These are phyloP conservation scores for Ailanthus altissimus DNA, from an alignment of 345 rosid species.

Conservation along the genomic window DNA sequence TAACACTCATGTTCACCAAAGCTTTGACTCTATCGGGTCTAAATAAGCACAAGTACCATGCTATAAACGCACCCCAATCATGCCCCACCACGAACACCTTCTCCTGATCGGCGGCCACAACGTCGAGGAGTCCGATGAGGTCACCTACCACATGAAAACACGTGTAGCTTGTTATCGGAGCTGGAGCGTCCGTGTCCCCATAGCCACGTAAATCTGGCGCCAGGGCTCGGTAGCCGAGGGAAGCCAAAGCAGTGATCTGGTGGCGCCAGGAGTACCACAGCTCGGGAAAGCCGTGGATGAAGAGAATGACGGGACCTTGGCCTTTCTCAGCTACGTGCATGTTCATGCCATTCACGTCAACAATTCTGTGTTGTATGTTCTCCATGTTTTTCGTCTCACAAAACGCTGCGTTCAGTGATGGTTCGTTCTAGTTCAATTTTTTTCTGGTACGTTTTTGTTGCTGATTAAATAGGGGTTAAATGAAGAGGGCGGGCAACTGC, in stretches of 20 bases:
- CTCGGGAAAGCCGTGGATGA: constrained; percentile 86
- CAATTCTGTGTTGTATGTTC: constrained; percentile 50
- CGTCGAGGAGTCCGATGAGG: constrained; percentile 48
- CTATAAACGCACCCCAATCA: constrained; percentile 67
- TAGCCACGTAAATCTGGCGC: constrained; percentile 90
- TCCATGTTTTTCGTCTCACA: constrained; percentile 29
- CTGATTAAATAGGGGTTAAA: too few species aligned
- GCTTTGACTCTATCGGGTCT: constrained; percentile 69
- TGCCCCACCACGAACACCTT: constrained; percentile 69
- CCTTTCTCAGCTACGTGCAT: constrained; percentile 79
- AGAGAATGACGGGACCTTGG: constrained; percentile 56
- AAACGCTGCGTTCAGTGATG: too few species aligned
- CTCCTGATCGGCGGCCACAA: constrained; percentile 35
- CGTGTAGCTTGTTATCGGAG: constrained; percentile 42
- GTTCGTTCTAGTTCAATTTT: too few species aligned
- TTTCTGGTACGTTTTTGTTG: too few species aligned
- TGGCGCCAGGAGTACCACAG: constrained; percentile 92
- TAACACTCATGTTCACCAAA: constrained; percentile 55
- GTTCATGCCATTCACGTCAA: constrained; percentile 58
- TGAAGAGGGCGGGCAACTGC: too few species aligned
- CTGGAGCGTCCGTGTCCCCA: constrained; percentile 75
- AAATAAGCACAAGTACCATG: constrained; percentile 58
- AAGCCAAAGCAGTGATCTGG: constrained; percentile 61
- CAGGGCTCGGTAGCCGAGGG: constrained; percentile 67
- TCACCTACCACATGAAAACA: constrained; percentile 57